Percentiles rank a stretch among this genome's conserved stretches.
Evolutionary conservation across 78 protist species (phyloP).

Genomic region (Trichosphaerium sp.): DNA sequence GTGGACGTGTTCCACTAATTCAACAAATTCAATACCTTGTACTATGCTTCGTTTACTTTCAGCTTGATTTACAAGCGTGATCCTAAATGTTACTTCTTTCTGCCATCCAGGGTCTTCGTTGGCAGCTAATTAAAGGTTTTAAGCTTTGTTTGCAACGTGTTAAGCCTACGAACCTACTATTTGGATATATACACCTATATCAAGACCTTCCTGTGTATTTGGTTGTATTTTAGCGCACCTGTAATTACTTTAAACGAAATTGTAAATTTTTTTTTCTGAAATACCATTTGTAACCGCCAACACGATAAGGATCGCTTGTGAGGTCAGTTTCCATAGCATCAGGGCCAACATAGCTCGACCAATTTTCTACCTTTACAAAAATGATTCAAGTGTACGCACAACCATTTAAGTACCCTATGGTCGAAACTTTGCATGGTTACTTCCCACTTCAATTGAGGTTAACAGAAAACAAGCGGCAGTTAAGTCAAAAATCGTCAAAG

Average conservation of each 20-base stretch:
- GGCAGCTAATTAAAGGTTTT: background rate
- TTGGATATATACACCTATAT: too few relatives aligned
- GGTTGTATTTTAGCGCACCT: background rate
- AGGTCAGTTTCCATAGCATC: background rate
- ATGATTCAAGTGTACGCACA: background rate
- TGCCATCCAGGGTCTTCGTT: constrained; percentile 26
- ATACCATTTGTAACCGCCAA: too few relatives aligned
- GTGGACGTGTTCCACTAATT: too few relatives aligned
- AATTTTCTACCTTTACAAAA: background rate
- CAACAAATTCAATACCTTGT: too few relatives aligned
- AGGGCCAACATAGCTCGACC: background rate
- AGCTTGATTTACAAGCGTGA: background rate
- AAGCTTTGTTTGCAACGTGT: constrained; percentile 6
- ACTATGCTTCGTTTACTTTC: too few relatives aligned
- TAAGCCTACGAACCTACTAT: background rate
- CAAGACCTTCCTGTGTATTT: constrained; percentile 15
- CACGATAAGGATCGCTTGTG: background rate
- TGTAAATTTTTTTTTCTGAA: background rate
- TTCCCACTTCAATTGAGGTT: background rate
- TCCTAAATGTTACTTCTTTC: constrained; percentile 11
- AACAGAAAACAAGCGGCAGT: background rate
- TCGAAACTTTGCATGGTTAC: constrained; percentile 5
- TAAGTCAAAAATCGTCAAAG: constrained; percentile 1
- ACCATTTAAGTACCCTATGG: background rate
- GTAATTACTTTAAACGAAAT: background rate